phyloP scores from a whole-genome alignment of 23 red algal genomes.

The Gracilaria vermiculophylla region DNA sequence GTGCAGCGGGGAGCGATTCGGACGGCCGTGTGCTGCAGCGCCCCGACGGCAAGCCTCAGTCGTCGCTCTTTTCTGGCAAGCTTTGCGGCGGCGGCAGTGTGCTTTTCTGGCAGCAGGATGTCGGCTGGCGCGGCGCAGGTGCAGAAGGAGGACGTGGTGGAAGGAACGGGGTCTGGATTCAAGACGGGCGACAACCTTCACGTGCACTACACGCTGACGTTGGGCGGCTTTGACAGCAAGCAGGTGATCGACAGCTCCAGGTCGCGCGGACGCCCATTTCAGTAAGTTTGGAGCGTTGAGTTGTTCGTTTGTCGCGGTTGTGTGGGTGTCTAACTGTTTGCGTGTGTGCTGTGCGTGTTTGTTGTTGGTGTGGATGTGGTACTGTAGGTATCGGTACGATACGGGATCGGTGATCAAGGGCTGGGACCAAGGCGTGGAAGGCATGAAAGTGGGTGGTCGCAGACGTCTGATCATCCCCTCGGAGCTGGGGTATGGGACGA shows the following conservation, averaged over 20 bases:
- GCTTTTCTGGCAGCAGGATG: background rate
- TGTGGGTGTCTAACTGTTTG: background rate
- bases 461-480: conserved; percentile 63
- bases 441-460: conserved; percentile 72
- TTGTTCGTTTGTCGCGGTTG: background rate
- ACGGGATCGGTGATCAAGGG: conserved; percentile 83
- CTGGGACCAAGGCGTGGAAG: conserved; percentile 80
- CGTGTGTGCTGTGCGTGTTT: background rate
- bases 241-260: conserved; percentile 78
- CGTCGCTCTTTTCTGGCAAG: background rate
- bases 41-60: background rate
- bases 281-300: conserved; percentile 33
- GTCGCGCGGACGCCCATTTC: conserved; percentile 64
- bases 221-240: conserved; percentile 35
- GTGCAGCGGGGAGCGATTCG: too few relatives aligned
- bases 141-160: conserved; percentile 21
- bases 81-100: background rate
- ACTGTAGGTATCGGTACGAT: conserved; percentile 41
- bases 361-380: background rate
- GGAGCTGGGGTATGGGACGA: conserved; percentile 76
- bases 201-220: conserved; percentile 78
- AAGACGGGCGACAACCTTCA: conserved; percentile 10
- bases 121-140: background rate
- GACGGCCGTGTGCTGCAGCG: too few relatives aligned
- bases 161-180: conserved; percentile 9